Evolutionary conservation across 225 moss, liverwort and hornwort genomes (phyloP), one percentile per base, ranked within the genome.

Genomic region (Polytrichum commune): DNA sequence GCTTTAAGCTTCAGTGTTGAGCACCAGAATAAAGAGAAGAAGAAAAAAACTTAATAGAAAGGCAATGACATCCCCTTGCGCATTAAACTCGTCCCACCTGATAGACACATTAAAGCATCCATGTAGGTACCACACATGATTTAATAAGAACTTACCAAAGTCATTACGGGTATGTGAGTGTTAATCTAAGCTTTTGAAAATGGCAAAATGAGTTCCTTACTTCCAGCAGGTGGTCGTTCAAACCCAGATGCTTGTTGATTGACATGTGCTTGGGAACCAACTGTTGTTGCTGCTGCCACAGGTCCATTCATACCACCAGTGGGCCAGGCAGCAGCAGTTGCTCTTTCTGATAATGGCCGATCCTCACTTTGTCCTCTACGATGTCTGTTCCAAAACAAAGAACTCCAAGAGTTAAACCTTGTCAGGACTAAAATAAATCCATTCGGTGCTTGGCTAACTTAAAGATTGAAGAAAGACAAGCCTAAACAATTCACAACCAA

Each of bases 301-400:
- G 69, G 46, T 7, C 30, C 78, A 71, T 77, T 74, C 57, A 53
- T 53, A 66, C 65, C 57, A 64, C 81, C 27, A 32, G 69, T 77
- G 69, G 83, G 80, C 98, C 95, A 98, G 70, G 98, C 98, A 81
- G 83, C 86, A 55, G 80, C 75, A 68, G 89, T 87, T 67, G 91
- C 98, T 74, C 83, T 85, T 75, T 95, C 90, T 46, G 61, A 19
- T 68, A 97, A 65, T 18, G 96, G 71, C 54, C 74, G 88, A 58
- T 89, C 88, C 67, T 55, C 83, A 5, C 68, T 58, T 70, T 89
- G 74, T 56, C 83, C 92, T 69, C 85, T 80, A 63, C 78, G 85
- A 60, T 77, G 70, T 72, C 92, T 92, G 84, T 38, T 66, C 38
- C 63, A 79, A 63, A 69, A 62, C 66, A 35, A 71, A 67, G 24